phyloP scores from a whole-genome alignment of 805 yeast genomes.

The Ogataea nonfermentans region DNA sequence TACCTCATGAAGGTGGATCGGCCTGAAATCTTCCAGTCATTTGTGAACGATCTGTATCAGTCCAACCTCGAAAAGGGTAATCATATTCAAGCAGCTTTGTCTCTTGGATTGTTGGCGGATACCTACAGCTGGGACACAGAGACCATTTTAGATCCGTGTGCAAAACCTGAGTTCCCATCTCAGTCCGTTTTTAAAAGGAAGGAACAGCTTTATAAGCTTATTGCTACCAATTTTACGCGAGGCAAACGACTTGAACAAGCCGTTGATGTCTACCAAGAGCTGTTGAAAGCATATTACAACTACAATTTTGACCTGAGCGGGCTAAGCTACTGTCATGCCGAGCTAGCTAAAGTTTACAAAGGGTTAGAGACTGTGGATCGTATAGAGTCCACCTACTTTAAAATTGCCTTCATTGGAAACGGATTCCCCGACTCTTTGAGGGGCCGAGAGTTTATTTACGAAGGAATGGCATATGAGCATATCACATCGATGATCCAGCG shows the following conservation, averaged over 20 bases:
- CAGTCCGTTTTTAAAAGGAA: slow-evolving; percentile 81
- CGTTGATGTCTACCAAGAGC: slow-evolving; percentile 70
- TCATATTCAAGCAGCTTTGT: slow-evolving; percentile 78
- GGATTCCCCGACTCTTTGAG: slow-evolving; percentile 81
- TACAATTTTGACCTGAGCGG: slow-evolving; percentile 75
- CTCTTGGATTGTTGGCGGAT: slow-evolving; percentile 72
- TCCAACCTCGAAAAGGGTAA: slow-evolving; percentile 59
- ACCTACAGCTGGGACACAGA: slow-evolving; percentile 74
- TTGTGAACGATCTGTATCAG: slow-evolving; percentile 71
- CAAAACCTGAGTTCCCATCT: slow-evolving; percentile 71
- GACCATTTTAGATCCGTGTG: slow-evolving; percentile 50
- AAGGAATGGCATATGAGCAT: slow-evolving; percentile 86
- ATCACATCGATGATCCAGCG: slow-evolving; percentile 79
- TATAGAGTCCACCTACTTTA: slow-evolving; percentile 72
- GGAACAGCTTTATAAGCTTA: slow-evolving; percentile 64
- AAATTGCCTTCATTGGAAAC: slow-evolving; percentile 75
- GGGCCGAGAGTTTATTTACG: slow-evolving; percentile 75
- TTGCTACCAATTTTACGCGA: slow-evolving; percentile 64
- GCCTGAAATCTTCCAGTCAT: slow-evolving; percentile 78
- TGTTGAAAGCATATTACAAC: slow-evolving; percentile 70
- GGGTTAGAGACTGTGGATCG: slow-evolving; percentile 69
- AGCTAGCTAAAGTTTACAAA: slow-evolving; percentile 64
- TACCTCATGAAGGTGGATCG: slow-evolving; percentile 73
- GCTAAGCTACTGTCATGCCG: slow-evolving; percentile 65
- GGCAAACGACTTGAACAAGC: slow-evolving; percentile 82